Evolutionary conservation across 1,139 yeast genomes (phyloP).

Genomic region (Fermentozyma sake): DNA sequence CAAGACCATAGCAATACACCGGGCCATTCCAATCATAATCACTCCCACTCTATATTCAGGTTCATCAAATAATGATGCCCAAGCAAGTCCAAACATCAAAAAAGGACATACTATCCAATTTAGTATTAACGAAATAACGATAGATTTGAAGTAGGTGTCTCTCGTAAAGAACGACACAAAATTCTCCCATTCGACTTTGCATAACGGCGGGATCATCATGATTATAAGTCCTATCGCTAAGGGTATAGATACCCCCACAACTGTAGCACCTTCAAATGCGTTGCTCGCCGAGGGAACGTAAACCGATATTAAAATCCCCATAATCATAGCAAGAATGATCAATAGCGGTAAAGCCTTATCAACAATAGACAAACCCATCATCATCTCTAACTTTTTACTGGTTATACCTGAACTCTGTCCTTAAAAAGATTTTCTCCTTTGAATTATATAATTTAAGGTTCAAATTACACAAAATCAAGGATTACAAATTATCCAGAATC

Average conservation of each 20-base stretch:
- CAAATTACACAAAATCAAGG: no score
- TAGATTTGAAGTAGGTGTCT: constrained; percentile 24
- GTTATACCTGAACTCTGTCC: no score
- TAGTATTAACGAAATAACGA: constrained; percentile 37
- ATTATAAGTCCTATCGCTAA: constrained; percentile 49
- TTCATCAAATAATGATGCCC: constrained; percentile 49
- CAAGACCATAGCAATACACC: constrained; percentile 64
- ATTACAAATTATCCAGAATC: no score
- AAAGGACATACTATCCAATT: constrained; percentile 60
- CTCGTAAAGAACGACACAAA: constrained; percentile 12
- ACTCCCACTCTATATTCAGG: constrained; percentile 50
- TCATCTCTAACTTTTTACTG: no score
- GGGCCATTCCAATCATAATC: constrained; percentile 55
- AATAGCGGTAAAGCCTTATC: constrained; percentile 26
- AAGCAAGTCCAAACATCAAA: constrained; percentile 53
- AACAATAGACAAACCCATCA: constrained; percentile 18
- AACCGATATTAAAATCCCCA: constrained; percentile 29
- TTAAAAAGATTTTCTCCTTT: no score
- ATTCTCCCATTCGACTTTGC: constrained; percentile 50
- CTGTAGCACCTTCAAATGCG: constrained; percentile 24
- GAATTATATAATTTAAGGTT: no score
- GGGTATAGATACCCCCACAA: constrained; percentile 37
- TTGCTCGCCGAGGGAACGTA: constrained; percentile 26
- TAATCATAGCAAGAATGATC: constrained; percentile 23
- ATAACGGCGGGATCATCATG: constrained; percentile 58